Base-by-base conservation (phyloP, 2,329 filamentous ascomycete genomes). In the Colletotrichum musicola region DNA sequence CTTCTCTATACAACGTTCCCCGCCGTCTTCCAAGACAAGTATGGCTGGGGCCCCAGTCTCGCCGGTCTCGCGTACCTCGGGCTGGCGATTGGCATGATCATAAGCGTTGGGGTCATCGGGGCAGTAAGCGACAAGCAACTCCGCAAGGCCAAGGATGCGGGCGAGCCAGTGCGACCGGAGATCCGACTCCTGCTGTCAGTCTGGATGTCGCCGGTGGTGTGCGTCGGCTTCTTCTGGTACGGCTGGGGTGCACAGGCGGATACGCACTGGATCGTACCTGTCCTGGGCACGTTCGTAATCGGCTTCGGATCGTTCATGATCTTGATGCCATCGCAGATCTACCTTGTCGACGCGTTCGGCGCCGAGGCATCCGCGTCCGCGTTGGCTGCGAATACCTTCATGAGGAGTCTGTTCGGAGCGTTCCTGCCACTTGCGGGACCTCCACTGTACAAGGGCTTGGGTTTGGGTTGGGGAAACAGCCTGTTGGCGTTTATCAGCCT, bases 201-300 rank as follows among this genome's bases (percentile, higher is more conserved):
- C 14, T 35, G 61, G 58, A 30, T 40, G 47, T 20, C 51, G 18
- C 60, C 60, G 2, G 40, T 56, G n/a, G 60, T 63, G 7, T 53
- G 44, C 0, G 72, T 83, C 2, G 84, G 86, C 0, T 79, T 90
- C 0, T 84, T 89, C 68, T 82, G 85, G 74, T 90, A 90, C 73
- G 88, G 88, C 49, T 90, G 88, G 88, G 79, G 82, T 2, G 83
- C 86, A 0, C 78, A 88, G 16, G 80, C 82, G 40, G 73, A 81
- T 0, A 78, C 80, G 0, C 86, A 88, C 72, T 90, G 87, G 86
- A 86, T 90, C 50, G 79, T 88, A 6, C 88, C 88, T 0, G 88
- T 90, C 58, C 82, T 90, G 42, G 88, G 88, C 4, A 86, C 85
- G 0, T 75, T 77, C 0, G 78, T 88, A 2, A 82, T 89, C 58